These are phyloP conservation scores for Chrysanthemum makinoi DNA, from an alignment of 129 eudicot species.

Conservation along the genomic window DNA sequence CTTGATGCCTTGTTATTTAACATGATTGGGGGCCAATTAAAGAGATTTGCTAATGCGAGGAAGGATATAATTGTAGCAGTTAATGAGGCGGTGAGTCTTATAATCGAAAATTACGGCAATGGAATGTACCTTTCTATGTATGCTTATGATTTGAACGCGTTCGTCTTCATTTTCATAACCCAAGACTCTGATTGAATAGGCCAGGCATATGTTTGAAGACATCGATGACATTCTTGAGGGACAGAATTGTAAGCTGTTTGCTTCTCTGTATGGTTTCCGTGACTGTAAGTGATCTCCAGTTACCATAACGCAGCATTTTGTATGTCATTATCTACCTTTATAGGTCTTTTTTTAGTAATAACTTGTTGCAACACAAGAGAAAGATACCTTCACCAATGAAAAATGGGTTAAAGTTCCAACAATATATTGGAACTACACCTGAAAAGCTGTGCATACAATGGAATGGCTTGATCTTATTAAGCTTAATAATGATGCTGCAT, in stretches of 20 bases:
- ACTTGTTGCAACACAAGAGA: slow-evolving; percentile 22
- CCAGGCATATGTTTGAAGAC: slow-evolving; percentile 98
- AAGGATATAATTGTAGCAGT: slow-evolving; percentile 95
- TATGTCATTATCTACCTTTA: slow-evolving; percentile 4
- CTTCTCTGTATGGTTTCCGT: slow-evolving; percentile 59
- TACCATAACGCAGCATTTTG: slow-evolving; percentile 7
- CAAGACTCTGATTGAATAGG: slow-evolving; percentile 53
- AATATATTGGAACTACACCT: slow-evolving; percentile 87
- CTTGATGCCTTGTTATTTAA: slow-evolving; percentile 91
- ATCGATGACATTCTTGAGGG: slow-evolving; percentile 96
- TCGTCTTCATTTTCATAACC: slow-evolving; percentile 27
- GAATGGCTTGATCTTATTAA: slow-evolving; percentile 96
- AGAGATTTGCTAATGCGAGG: slow-evolving; percentile 95
- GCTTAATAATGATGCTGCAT: slow-evolving; percentile 67
- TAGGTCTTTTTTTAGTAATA: slow-evolving; percentile 9
- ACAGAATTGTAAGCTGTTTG: slow-evolving; percentile 88
- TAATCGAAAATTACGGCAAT: not conserved
- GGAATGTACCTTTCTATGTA: slow-evolving; percentile 2
- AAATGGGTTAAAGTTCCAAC: slow-evolving; percentile 71
- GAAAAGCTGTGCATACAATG: slow-evolving; percentile 91
- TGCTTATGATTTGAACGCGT: not conserved
- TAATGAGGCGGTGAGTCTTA: slow-evolving; percentile 76
- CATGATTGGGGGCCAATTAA: slow-evolving; percentile 94
- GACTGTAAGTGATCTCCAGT: slow-evolving; percentile 49
- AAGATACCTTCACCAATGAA: slow-evolving; percentile 28